These are phyloP conservation scores for Neocatenulostroma microsporum DNA, from an alignment of 2,329 filamentous ascomycete species.

Conservation along the genomic window DNA sequence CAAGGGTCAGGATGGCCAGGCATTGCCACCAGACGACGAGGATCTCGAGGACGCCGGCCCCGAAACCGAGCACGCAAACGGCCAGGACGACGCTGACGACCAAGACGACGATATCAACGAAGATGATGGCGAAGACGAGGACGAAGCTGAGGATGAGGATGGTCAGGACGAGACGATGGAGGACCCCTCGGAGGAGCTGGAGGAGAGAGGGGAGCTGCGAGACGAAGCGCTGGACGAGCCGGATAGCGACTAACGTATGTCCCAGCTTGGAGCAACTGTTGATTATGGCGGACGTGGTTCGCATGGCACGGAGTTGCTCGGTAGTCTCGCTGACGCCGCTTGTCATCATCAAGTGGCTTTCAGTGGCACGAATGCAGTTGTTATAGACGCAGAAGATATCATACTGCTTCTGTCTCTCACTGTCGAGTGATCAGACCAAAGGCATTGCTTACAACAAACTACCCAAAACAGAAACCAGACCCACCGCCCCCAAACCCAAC, in stretches of 20 bases:
- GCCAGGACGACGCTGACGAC: conserved; percentile 48
- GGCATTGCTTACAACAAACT: no score
- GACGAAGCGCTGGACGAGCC: conserved; percentile 30
- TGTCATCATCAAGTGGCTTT: no score
- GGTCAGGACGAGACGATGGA: conserved; percentile 47
- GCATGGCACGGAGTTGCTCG: no score
- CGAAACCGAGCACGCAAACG: conserved; percentile 44
- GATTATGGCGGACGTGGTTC: no score
- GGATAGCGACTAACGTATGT: conserved; percentile 23
- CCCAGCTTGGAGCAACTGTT: no score
- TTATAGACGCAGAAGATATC: no score
- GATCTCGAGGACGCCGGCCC: conserved; percentile 45
- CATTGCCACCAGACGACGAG: conserved; percentile 37
- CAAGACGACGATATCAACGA: conserved; percentile 42
- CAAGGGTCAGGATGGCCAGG: conserved; percentile 35
- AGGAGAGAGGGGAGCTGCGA: conserved; percentile 44
- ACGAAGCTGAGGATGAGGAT: conserved; percentile 40
- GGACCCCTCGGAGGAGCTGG: conserved; percentile 20
- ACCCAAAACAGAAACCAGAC: no score
- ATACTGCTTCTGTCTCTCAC: no score
- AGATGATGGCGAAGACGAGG: conserved; percentile 37
- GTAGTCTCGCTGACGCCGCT: no score
- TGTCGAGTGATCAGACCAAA: no score
- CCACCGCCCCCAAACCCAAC: no score
- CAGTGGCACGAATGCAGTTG: no score